Conservation (phyloP, 2,329 filamentous ascomycete genomes). For the Phyllosticta citriasiana region DNA sequence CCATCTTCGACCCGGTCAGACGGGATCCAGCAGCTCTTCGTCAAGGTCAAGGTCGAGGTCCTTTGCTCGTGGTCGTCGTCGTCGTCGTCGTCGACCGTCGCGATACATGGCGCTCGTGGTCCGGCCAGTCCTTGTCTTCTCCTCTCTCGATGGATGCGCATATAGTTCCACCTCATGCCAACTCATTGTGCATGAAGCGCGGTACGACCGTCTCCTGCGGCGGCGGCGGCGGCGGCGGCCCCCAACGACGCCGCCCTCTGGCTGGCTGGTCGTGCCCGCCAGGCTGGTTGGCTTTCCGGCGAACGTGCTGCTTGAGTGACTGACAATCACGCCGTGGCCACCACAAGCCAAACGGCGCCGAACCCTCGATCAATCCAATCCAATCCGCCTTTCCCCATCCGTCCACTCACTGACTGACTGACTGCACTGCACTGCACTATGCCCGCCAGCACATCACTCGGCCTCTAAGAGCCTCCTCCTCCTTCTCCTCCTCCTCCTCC, state of each 20-base stretch:
- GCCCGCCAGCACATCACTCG: constrained; percentile 79
- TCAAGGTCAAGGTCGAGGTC: not conserved
- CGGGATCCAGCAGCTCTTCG: not conserved
- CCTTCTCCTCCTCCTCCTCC: no score
- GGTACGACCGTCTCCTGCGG: constrained; percentile 5
- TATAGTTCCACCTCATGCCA: constrained; percentile 27
- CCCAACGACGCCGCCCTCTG: not conserved
- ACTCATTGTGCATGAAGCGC: constrained; percentile 18
- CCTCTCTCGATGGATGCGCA: constrained; percentile 3
- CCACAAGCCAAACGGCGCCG: not conserved
- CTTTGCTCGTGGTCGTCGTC: not conserved
- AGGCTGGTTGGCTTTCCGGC: not conserved
- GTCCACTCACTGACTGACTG: constrained; percentile 50
- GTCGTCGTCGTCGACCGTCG: not conserved
- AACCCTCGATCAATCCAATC: constrained; percentile 4
- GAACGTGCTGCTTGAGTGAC: constrained; percentile 4
- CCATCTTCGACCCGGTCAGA: not conserved
- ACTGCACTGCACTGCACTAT: constrained; percentile 50
- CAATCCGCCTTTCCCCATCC: constrained; percentile 5
- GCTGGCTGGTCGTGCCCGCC: not conserved
- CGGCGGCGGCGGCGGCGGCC: not conserved
- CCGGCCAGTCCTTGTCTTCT: not conserved
- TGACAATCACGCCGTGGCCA: not conserved
- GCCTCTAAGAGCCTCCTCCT: constrained; percentile 28
- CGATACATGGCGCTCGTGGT: not conserved